Evolutionary conservation across 2,329 filamentous ascomycete genomes (phyloP).

Genomic region (Cladorrhinum sp.): DNA sequence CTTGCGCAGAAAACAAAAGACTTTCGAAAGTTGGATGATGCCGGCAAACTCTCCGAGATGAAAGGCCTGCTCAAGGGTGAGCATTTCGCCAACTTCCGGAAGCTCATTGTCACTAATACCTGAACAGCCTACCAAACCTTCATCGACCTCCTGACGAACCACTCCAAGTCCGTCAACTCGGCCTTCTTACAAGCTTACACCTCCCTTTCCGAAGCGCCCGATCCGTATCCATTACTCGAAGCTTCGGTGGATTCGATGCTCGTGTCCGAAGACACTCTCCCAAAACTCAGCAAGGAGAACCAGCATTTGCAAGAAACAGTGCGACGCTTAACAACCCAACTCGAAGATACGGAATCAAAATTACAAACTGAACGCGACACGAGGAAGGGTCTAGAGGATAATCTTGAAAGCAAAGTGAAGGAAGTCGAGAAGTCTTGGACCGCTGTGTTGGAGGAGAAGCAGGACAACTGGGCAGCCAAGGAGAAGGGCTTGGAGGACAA

Average conservation of each 20-base stretch:
- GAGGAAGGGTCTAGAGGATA: conserved; percentile 72
- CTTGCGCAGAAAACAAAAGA: conserved; percentile 99
- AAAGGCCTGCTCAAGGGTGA: conserved; percentile 84
- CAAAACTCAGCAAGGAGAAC: conserved; percentile 86
- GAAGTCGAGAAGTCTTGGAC: conserved; percentile 89
- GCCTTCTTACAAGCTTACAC: conserved; percentile 92
- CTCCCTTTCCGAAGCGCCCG: conserved; percentile 88
- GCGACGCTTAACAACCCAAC: conserved; percentile 68
- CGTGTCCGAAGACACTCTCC: conserved; percentile 85
- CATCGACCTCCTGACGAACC: conserved; percentile 92
- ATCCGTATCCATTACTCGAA: conserved; percentile 93
- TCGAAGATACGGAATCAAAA: conserved; percentile 78
- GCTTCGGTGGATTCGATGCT: conserved; percentile 94
- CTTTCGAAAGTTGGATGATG: conserved; percentile 89
- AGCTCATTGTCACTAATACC: conserved; percentile 19
- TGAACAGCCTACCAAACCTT: conserved; percentile 86
- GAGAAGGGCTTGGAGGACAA: conserved; percentile 88
- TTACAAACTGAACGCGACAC: conserved; percentile 74
- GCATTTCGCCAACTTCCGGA: not conserved
- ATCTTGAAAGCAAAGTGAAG: conserved; percentile 75
- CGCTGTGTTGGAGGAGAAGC: conserved; percentile 86
- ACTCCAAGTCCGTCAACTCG: conserved; percentile 90
- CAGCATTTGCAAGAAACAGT: conserved; percentile 79
- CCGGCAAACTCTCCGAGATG: conserved; percentile 79
- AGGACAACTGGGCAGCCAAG: conserved; percentile 93